Base-by-base conservation (phyloP, 1,284 basidiomycete genomes). In the Moesziomyces sp. region DNA sequence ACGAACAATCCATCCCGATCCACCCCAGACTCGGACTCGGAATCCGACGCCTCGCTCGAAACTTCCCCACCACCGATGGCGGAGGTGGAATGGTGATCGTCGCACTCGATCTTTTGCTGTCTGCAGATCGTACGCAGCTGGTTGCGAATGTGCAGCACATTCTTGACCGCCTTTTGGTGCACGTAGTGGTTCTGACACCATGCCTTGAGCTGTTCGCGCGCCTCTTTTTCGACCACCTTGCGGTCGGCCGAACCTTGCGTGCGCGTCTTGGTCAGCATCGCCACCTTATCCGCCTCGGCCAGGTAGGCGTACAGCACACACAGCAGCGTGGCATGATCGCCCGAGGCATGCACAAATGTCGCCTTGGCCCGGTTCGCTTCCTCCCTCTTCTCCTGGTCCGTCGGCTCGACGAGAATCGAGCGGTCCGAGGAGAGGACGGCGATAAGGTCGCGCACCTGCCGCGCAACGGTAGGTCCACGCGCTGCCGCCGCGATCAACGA, bases 191-290 rank as follows among this genome's bases (percentile, higher is more conserved):
- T 66, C 34, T 62, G 58, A 52, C 82, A 84, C 82, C 82, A 84
- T 8, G 67, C 74, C 30, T 59, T 87, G 54, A 90, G 85, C 5
- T 85, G 87, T 44, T 72, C 70, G 30, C 61, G 44, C 5, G 46
- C 59, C 34, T 72, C 65, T 52, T 56, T 61, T 14, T 64, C 58
- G 1, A 50, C 38, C 26, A 47, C 58, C n/a, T 65, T 73, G 3
- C 24, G 21, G 13, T 58, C 54, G 16, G 16, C 48, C 26, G 26
- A 28, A 5, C 26, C 43, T 53, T 63, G 14, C 21, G 58, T 69
- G 9, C 52, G 42, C 18, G 34, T 38, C 19, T 53, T 47, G 11
- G 48, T 28, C 21, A 34, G 47, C 40, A 44, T 46, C 3, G 58
- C 45, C 10, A 52, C 38, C 34, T 73, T 62, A 13, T 68, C 66